phyloP scores from a whole-genome alignment of 1,139 yeast species.

The Nematodospora anomalae region DNA sequence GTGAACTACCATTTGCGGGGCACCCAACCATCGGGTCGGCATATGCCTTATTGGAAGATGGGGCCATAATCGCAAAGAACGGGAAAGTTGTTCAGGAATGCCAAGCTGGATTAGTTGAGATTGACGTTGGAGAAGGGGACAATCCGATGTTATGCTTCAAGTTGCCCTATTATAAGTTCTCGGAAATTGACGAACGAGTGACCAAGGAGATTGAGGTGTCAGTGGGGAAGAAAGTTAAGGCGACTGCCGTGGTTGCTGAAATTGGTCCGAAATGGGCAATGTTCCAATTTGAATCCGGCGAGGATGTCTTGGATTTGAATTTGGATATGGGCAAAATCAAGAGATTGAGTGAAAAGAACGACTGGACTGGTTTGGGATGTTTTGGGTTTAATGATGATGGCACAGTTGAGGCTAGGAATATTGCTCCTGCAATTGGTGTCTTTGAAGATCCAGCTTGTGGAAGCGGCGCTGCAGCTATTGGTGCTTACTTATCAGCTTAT shows the following conservation, averaged over 20 bases:
- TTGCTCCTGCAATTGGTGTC: constrained; percentile 36
- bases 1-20: constrained; percentile 59
- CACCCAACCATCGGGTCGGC: constrained; percentile 60
- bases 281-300: constrained; percentile 26
- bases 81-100: constrained; percentile 43
- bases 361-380: constrained; percentile 34
- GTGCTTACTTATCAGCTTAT: constrained; percentile 22
- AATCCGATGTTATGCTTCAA: constrained; percentile 18
- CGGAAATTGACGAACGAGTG: constrained; percentile 19
- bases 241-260: constrained; percentile 20
- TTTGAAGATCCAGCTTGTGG: constrained; percentile 57
- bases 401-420: constrained; percentile 35
- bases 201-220: constrained; percentile 19
- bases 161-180: constrained; percentile 25
- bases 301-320: constrained; percentile 27
- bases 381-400: constrained; percentile 31
- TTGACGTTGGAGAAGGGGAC: constrained; percentile 19
- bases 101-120: constrained; percentile 40
- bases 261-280: constrained; percentile 49
- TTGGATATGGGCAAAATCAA: constrained; percentile 29
- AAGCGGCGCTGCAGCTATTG: constrained; percentile 44
- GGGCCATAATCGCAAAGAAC: constrained; percentile 21
- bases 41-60: constrained; percentile 39
- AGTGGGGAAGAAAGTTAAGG: constrained; percentile 18
- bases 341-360: constrained; percentile 17